Evolutionary conservation across 2,329 filamentous ascomycete species (phyloP), one percentile per base, ranked within the genome.

Genomic region (Alternaria triticina): DNA sequence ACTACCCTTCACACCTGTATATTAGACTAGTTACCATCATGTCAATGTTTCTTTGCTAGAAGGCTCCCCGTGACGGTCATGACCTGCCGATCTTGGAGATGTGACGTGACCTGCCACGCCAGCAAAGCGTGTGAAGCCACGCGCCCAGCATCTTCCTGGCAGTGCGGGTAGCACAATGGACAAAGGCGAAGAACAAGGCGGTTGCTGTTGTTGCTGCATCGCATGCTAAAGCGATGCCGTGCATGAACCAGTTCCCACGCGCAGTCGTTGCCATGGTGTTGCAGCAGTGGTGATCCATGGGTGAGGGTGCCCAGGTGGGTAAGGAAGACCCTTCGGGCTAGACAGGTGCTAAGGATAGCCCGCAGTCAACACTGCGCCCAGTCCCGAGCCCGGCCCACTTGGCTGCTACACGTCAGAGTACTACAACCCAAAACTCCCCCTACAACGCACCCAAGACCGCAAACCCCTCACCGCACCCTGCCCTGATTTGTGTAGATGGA

Each of bases 401-500:
- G 56, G 61, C 45, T 57, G 61, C 63, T 60, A 62, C 69, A 70
- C 68, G 68, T 70, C 68, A 70, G 57, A 65, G 57, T 58, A 68
- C 66, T 62, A 61, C 49, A 30, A 27, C 56, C 52, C 59, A 65
- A 67, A 50, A 57, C 47, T 57, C 61, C 44, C 33, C 60, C 61
- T 58, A 65, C 65, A 57, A 56, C 65, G 30, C 58, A 63, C 43
- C 50, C 23, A 59, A 45, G 52, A 59, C 57, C 11, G 25, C 23
- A 54, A 56, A 58, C 55, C 59, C 63, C 55, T 61, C 64, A 56
- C 45, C 61, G 58, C 44, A 54, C 58, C 50, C 66, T 65, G 65
- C 62, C 59, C 59, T 28, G 58, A 59, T 59, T 58, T 17, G 50
- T 54, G 65, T 65, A 68, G 46, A 77, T 79, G 76, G 65, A 72